Conservation (phyloP, 176 grass and related monocot species). For the Rhipidocladum racemiflorum region DNA sequence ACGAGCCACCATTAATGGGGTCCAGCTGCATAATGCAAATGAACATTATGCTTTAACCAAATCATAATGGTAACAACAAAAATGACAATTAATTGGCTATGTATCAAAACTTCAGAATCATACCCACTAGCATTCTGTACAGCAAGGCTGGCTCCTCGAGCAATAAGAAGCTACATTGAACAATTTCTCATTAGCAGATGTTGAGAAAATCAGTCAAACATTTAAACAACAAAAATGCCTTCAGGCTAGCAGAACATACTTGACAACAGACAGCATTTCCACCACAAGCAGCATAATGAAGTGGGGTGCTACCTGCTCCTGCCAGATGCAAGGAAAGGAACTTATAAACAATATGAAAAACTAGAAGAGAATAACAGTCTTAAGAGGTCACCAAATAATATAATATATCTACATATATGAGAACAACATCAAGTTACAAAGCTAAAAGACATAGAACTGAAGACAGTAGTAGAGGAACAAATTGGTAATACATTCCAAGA, state of each 20-base stretch:
- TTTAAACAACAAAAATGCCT: neutral
- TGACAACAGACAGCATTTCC: conserved; percentile 93
- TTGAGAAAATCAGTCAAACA: conserved; percentile 16
- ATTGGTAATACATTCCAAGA: neutral
- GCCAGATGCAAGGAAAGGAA: conserved; percentile 28
- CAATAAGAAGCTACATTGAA: conserved; percentile 74
- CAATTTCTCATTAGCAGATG: conserved; percentile 13
- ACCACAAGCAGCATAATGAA: conserved; percentile 96
- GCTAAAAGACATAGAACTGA: neutral
- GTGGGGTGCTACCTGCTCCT: conserved; percentile 90
- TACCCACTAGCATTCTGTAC: conserved; percentile 70
- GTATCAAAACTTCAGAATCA: conserved; percentile 10
- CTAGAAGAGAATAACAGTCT: neutral
- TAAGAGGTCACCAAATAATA: neutral
- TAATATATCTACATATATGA: conserved; percentile 8
- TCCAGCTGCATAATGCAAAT: conserved; percentile 56
- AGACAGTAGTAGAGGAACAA: neutral
- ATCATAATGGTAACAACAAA: conserved; percentile 13
- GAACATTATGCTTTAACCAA: neutral
- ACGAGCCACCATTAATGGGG: conserved; percentile 77
- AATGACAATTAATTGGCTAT: conserved; percentile 7
- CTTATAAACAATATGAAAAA: neutral
- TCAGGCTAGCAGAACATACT: conserved; percentile 48
- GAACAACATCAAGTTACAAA: neutral
- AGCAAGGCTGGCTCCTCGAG: conserved; percentile 68